Percentiles rank a stretch among this genome's conserved stretches.
phyloP scores from a whole-genome alignment of 2,329 filamentous ascomycete species.

The Monosporascus ibericus region DNA sequence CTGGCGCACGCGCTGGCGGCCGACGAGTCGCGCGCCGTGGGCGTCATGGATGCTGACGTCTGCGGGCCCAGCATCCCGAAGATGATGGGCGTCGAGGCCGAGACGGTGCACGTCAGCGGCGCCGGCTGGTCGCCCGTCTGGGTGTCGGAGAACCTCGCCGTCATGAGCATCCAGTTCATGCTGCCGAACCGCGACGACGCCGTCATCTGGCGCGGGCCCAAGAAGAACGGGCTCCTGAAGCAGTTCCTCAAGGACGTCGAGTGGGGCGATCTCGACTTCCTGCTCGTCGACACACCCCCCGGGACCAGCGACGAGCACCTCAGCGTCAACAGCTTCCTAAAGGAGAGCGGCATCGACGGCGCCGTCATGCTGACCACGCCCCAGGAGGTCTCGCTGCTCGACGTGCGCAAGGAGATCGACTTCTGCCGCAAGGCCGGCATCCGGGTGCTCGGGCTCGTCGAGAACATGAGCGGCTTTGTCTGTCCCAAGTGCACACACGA shows the following conservation, averaged over 20 bases:
- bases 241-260: constrained; percentile 96
- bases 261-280: constrained; percentile 90
- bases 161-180: constrained; percentile 99
- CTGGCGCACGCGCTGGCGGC: constrained; percentile 84
- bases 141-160: constrained; percentile 87
- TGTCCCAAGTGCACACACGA: constrained; percentile 84
- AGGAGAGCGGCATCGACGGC: constrained; percentile 86
- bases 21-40: constrained; percentile 72
- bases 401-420: constrained; percentile 95
- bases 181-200: constrained; percentile 88
- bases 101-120: constrained; percentile 86
- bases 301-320: constrained; percentile 95
- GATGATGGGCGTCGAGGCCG: constrained; percentile 95
- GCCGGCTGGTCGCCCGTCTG: constrained; percentile 93
- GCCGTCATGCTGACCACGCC: constrained; percentile 92
- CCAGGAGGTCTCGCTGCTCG: constrained; percentile 85
- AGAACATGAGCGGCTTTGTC: constrained; percentile 98
- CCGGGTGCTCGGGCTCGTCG: constrained; percentile 78
- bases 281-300: constrained; percentile 92
- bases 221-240: constrained; percentile 98
- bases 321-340: constrained; percentile 85
- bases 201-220: constrained; percentile 94
- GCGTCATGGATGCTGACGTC: constrained; percentile 97
- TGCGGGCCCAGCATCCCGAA: constrained; percentile 95
- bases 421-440: constrained; percentile 96